Evolutionary conservation across 2,329 filamentous ascomycete genomes (phyloP).

Genomic region (Elsinoe arachidis): DNA sequence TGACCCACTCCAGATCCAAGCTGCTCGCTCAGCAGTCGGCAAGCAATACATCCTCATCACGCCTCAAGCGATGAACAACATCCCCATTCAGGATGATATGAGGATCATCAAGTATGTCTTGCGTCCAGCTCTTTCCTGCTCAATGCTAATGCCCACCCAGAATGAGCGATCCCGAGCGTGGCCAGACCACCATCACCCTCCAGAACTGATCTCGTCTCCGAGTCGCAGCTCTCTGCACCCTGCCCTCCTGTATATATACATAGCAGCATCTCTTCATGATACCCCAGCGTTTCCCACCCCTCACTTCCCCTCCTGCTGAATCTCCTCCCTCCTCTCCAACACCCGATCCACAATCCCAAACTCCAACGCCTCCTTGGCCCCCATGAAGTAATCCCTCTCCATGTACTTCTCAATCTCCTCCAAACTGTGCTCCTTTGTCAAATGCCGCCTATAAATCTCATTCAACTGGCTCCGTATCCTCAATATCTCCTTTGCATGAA

Average conservation of each 20-base stretch:
- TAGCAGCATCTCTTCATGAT: background rate
- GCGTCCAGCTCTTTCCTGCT: background rate
- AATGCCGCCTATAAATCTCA: slow-evolving; percentile 75
- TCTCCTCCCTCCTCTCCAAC: slow-evolving; percentile 52
- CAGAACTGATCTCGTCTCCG: background rate
- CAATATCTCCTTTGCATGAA: slow-evolving; percentile 95
- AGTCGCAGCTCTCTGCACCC: background rate
- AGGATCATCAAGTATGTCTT: slow-evolving; percentile 61
- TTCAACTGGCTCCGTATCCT: slow-evolving; percentile 78
- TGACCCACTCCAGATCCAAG: slow-evolving; percentile 50
- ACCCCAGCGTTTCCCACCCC: background rate
- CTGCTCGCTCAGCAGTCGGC: slow-evolving; percentile 77
- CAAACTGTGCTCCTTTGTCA: slow-evolving; percentile 65
- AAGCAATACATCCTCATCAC: slow-evolving; percentile 95
- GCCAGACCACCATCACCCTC: slow-evolving; percentile 37
- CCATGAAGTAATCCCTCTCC: slow-evolving; percentile 94
- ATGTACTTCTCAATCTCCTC: slow-evolving; percentile 88
- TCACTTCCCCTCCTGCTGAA: slow-evolving; percentile 17
- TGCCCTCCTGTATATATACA: slow-evolving; percentile 5
- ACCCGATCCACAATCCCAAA: slow-evolving; percentile 91
- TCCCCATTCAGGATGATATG: slow-evolving; percentile 59
- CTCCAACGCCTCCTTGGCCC: slow-evolving; percentile 76
- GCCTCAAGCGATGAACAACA: slow-evolving; percentile 65
- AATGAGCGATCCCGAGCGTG: slow-evolving; percentile 45
- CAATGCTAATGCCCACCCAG: background rate